Evolutionary conservation across 148 eudicot genomes (phyloP).

Genomic region (Polygonum aviculare): DNA sequence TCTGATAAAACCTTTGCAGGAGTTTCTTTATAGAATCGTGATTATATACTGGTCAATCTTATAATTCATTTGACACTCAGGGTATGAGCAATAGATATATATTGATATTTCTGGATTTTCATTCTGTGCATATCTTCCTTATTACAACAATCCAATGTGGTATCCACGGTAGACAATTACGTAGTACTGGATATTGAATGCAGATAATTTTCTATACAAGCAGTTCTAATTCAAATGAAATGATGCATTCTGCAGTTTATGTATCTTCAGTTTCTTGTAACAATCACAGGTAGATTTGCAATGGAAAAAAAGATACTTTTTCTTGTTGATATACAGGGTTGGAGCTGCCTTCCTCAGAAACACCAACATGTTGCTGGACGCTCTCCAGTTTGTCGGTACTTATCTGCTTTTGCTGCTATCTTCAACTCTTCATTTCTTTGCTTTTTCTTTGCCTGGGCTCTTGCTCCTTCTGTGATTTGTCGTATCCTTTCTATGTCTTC

Average conservation of each 20-base stretch:
- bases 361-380: slow-evolving; percentile 63
- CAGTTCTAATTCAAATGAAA: background rate
- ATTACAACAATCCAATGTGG: background rate
- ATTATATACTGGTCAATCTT: background rate
- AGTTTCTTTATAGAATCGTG: background rate
- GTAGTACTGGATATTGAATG: background rate
- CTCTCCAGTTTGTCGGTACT: slow-evolving; percentile 63
- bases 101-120: background rate
- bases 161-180: background rate
- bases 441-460: slow-evolving; percentile 59
- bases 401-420: slow-evolving; percentile 68
- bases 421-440: slow-evolving; percentile 56
- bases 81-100: background rate
- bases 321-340: slow-evolving; percentile 3
- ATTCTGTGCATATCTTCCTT: background rate
- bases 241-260: background rate
- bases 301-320: background rate
- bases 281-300: background rate
- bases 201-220: background rate
- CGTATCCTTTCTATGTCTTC: slow-evolving; percentile 44
- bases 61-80: background rate
- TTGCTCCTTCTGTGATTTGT: slow-evolving; percentile 62
- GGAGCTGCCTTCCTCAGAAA: slow-evolving; percentile 26
- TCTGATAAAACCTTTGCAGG: background rate
- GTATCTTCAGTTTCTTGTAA: background rate